These are phyloP conservation scores for Corchorus olitorius DNA, from an alignment of 345 rosid species.

Conservation along the genomic window DNA sequence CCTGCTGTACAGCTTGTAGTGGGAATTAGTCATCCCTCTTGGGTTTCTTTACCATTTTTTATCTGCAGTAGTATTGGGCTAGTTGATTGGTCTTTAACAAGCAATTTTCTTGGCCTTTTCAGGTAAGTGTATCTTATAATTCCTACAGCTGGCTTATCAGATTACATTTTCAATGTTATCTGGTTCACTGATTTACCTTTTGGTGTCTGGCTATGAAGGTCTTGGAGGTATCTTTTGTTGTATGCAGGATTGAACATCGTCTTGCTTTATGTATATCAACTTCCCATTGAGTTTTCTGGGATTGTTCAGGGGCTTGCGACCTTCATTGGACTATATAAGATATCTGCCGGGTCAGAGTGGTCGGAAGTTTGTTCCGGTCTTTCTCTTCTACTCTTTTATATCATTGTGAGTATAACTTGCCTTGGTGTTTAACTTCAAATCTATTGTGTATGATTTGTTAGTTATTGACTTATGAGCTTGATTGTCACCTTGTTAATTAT, in stretches of 20 bases:
- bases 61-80: slow-evolving; percentile 54
- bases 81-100: slow-evolving; percentile 56
- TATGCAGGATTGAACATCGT: slow-evolving; percentile 52
- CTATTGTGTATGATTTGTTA: neutral
- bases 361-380: slow-evolving; percentile 47
- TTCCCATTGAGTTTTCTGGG: slow-evolving; percentile 40
- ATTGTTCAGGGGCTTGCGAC: slow-evolving; percentile 31
- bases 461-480: neutral
- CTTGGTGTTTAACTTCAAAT: neutral
- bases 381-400: slow-evolving; percentile 47
- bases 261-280: slow-evolving; percentile 52
- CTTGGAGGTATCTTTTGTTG: slow-evolving; percentile 50
- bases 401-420: slow-evolving; percentile 39
- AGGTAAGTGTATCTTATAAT: slow-evolving; percentile 36
- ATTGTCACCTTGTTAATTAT: neutral
- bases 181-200: slow-evolving; percentile 22
- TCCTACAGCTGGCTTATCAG: slow-evolving; percentile 1
- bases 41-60: slow-evolving; percentile 62
- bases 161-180: neutral
- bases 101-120: slow-evolving; percentile 55
- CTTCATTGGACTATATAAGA: slow-evolving; percentile 49
- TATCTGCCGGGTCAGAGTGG: slow-evolving; percentile 46
- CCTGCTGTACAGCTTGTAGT: slow-evolving; percentile 49
- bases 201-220: slow-evolving; percentile 41
- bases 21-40: slow-evolving; percentile 59